Evolutionary conservation across 2,329 filamentous ascomycete species (phyloP), one percentile per base, ranked within the genome.

Genomic region (Ophiocordyceps unilateralis): DNA sequence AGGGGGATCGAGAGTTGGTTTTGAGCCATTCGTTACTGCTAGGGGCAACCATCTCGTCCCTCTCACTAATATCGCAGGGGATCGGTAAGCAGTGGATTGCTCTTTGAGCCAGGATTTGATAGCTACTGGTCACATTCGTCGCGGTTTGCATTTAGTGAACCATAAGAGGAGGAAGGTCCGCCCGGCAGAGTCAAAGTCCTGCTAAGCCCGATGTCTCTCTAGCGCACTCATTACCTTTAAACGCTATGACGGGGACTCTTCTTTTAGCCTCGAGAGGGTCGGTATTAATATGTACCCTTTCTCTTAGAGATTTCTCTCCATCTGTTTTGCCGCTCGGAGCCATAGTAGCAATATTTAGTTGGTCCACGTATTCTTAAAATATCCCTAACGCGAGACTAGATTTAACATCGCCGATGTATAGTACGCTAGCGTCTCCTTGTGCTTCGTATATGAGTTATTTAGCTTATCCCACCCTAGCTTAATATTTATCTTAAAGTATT

Each of bases 1-100:
- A 11, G 24, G 24, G 24, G 11, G 11, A 26, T 26, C 11, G 11
- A 26, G 6, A 26, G 24, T 11, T 6, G 24, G 24, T 26, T 26
- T 26, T 6, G 24, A 26, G 24, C 24, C 11, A 26, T 26, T 26
- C 11, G 11, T 26, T 6, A 26, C 11, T 6, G 24, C 24, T 11
- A 11, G 24, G 24, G 24, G 24, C 11, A 26, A 6, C 11, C 11
- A 26, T 26, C 24, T 26, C 24, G 45, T 43, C 36, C 28, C 41
- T 44, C 37, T 22, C 38, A 41, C 45, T 40, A 46, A 41, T 46
- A 44, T 38, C 23, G 24, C 11, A 44, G 21, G 24, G 42, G 45
- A 40, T 46, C 15, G 28, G 40, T 42, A 21, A 42, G 26, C 4
- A 37, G 20, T 6, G 23, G 39, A 28, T 41, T 22, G 24, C 17